These are phyloP conservation scores for Solanum bukasovii DNA, from an alignment of 257 asterid species.

Conservation along the genomic window DNA sequence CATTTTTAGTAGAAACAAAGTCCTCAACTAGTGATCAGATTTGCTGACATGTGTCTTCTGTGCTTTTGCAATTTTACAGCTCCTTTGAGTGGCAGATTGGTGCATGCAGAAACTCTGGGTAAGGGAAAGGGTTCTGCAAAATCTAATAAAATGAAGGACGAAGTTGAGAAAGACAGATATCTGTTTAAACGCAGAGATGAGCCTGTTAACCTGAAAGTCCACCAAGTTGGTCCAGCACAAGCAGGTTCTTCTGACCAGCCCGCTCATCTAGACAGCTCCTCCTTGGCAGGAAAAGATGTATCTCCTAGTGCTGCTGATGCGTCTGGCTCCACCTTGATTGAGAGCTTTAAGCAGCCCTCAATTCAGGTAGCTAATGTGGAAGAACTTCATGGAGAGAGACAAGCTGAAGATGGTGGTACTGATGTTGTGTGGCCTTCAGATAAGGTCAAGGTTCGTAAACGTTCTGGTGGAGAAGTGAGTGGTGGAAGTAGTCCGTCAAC, in stretches of 20 bases:
- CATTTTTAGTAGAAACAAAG: not conserved
- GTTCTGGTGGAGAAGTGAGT: constrained; percentile 30
- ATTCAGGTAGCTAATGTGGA: constrained; percentile 16
- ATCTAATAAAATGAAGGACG: constrained; percentile 15
- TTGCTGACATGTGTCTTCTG: not conserved
- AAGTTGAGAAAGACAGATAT: constrained; percentile 23
- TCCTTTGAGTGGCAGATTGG: constrained; percentile 35
- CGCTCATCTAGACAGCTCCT: constrained; percentile 25
- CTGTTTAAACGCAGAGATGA: constrained; percentile 60
- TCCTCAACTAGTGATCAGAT: not conserved
- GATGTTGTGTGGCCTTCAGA: constrained; percentile 11
- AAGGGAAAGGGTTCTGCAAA: constrained; percentile 25
- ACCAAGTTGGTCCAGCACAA: constrained; percentile 28
- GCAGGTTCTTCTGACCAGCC: constrained; percentile 16
- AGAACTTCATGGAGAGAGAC: constrained; percentile 2
- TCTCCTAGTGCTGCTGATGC: constrained; percentile 8
- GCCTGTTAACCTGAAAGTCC: constrained; percentile 28
- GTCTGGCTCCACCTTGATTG: constrained; percentile 24
- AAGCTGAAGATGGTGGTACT: constrained; percentile 3
- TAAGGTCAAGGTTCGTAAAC: constrained; percentile 47
- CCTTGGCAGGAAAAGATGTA: constrained; percentile 11
- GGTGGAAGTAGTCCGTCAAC: constrained; percentile 23
- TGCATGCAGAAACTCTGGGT: constrained; percentile 33
- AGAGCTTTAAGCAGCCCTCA: constrained; percentile 22
- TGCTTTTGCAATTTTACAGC: constrained; percentile 14